Evolutionary conservation across 495 filamentous ascomycete species (phyloP).

Genomic region (Amorphotheca resinae): DNA sequence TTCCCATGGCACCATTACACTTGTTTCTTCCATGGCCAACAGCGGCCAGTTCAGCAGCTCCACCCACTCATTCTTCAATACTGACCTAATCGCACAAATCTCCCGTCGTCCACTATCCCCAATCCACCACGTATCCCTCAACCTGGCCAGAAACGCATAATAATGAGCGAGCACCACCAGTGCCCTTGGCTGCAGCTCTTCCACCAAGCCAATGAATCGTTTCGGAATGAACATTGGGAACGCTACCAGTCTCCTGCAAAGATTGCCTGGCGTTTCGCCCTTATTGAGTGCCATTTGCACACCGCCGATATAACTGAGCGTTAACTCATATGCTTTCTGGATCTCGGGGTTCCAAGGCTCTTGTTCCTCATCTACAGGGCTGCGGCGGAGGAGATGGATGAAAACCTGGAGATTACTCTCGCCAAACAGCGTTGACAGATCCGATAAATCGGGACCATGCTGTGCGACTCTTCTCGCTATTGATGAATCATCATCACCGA

Average conservation of each 20-base stretch:
- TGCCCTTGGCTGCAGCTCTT: constrained; percentile 25
- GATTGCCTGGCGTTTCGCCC: constrained; percentile 13
- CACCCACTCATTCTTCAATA: constrained; percentile 27
- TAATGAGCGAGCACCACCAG: constrained; percentile 29
- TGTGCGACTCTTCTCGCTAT: constrained; percentile 9
- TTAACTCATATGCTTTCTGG: constrained; percentile 23
- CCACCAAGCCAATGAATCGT: constrained; percentile 25
- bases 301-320: constrained; percentile 25
- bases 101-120: constrained; percentile 25
- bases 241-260: constrained; percentile 24
- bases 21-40: constrained; percentile 6
- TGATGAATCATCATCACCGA: constrained; percentile 12
- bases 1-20: background rate
- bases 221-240: constrained; percentile 27
- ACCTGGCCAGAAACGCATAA: constrained; percentile 24
- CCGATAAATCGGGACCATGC: constrained; percentile 9
- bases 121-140: constrained; percentile 30
- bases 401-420: constrained; percentile 14
- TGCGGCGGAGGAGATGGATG: constrained; percentile 17
- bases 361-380: constrained; percentile 3
- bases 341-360: constrained; percentile 25
- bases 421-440: constrained; percentile 15
- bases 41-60: constrained; percentile 29
- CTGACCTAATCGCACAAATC: constrained; percentile 25
- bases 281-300: constrained; percentile 22